These are phyloP conservation scores for Fusarium sp. DNA, from an alignment of 2,329 filamentous ascomycete species.

Conservation along the genomic window DNA sequence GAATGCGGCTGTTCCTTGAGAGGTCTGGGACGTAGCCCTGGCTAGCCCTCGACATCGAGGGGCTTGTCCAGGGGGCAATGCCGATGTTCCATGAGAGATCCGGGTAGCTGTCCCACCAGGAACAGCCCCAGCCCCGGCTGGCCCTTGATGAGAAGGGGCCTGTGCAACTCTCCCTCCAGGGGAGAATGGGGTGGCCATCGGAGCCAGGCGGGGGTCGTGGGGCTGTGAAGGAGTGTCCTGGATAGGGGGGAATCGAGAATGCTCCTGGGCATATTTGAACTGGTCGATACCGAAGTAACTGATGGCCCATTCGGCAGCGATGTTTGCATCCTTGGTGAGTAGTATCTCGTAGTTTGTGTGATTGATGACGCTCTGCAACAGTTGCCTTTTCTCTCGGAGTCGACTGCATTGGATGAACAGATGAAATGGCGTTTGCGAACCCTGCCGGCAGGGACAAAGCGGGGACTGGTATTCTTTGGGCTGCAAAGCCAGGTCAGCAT, in stretches of 20 bases:
- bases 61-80: neutral
- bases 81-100: neutral
- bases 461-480: neutral
- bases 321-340: neutral
- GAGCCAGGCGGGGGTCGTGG: neutral
- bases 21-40: neutral
- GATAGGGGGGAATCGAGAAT: neutral
- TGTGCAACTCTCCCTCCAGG: constrained; percentile 1
- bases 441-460: neutral
- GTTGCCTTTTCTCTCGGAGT: neutral
- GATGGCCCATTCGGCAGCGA: constrained; percentile 13
- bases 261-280: neutral
- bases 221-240: neutral
- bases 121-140: neutral
- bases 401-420: neutral
- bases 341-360: neutral
- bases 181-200: neutral
- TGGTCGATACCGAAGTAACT: constrained; percentile 7
- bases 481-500: neutral
- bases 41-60: neutral
- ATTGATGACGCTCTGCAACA: neutral
- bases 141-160: neutral
- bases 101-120: neutral
- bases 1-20: too few relatives aligned
- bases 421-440: neutral